Base-by-base conservation (phyloP, 2,329 filamentous ascomycete species). In the Pyrenochaeta sp. region DNA sequence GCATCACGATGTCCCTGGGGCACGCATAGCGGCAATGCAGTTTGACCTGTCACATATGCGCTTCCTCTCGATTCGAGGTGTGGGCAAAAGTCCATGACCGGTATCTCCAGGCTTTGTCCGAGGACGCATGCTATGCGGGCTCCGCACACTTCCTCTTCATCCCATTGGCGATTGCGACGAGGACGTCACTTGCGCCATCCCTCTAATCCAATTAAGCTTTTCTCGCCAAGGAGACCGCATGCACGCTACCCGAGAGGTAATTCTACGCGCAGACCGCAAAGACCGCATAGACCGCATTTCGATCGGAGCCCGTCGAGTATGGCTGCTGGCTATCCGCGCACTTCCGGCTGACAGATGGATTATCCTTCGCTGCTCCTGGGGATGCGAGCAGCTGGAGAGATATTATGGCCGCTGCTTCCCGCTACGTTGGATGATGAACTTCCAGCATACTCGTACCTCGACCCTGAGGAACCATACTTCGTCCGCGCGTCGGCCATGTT, bases 121-220 rank as follows among this genome's bases (percentile, higher is more conserved):
- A 65, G 36, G 22, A 50, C 48, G 47, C 48, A 22, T 13, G 40
- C 32, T 13, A 7, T 27, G 24, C 37, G 36, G 32, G 45, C 46
- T 60, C 64, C 59, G 59, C 58, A 58, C 37, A 57, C 51, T 52
- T 36, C 54, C 50, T 22, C 40, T 39, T 19, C 6, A 56, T 44
- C 12, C 32, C 34, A 66, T 69, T 64, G 62, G 65, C 39, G 24
- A 51, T 37, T n/a, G 27, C 39, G 5, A 37, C 40, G 48, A 60
- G 56, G 52, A 59, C 58, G 65, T 69, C 65, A 68, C 59, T 56
- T 62, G 56, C 55, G 37, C 60, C 62, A 59, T 57, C 49, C 54
- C 56, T 67, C 58, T 57, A 57, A 58, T 51, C 51, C 53, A 40
- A 19, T 61, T 61, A 68, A 69, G 66, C 68, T 68, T 71, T 69